Conservation (phyloP, 495 filamentous ascomycete species). For the Neurospora africana region DNA sequence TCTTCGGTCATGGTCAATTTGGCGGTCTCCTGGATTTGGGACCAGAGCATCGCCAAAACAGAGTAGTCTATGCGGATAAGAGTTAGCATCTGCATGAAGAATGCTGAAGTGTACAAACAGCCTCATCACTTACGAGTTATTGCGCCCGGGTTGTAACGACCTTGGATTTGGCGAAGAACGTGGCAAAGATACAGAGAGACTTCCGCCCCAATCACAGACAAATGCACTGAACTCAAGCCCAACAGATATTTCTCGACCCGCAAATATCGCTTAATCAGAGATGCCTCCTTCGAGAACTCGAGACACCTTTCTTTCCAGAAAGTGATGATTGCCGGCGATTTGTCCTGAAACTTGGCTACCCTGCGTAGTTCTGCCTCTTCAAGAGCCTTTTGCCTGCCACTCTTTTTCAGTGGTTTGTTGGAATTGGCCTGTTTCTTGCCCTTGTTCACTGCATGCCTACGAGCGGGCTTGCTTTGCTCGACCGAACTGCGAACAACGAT, state of each 20-base stretch:
- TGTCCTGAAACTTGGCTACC: conserved; percentile 14
- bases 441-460: conserved; percentile 11
- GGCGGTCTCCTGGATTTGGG: not conserved
- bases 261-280: conserved; percentile 27
- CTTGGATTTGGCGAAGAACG: conserved; percentile 23
- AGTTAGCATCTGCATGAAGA: not conserved
- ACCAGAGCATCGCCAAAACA: conserved; percentile 11
- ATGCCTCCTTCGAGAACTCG: conserved; percentile 22
- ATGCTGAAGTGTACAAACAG: not conserved
- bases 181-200: conserved; percentile 36
- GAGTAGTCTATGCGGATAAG: not conserved
- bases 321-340: conserved; percentile 4
- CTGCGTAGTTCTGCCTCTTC: conserved; percentile 14
- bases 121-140: not conserved
- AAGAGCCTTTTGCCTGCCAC: conserved; percentile 16
- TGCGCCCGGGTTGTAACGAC: not conserved
- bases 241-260: conserved; percentile 35
- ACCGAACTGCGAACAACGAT: conserved; percentile 33
- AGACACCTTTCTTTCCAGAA: conserved; percentile 13
- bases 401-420: conserved; percentile 14
- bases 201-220: conserved; percentile 29
- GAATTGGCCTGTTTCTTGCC: conserved; percentile 17
- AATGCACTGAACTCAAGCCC: conserved; percentile 18
- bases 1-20: conserved; percentile 5
- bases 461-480: conserved; percentile 13